Percentiles rank a stretch among this genome's conserved stretches.
These are phyloP conservation scores for Clitopilus hobsonii DNA, from an alignment of 768 basidiomycete genomes.

Conservation along the genomic window DNA sequence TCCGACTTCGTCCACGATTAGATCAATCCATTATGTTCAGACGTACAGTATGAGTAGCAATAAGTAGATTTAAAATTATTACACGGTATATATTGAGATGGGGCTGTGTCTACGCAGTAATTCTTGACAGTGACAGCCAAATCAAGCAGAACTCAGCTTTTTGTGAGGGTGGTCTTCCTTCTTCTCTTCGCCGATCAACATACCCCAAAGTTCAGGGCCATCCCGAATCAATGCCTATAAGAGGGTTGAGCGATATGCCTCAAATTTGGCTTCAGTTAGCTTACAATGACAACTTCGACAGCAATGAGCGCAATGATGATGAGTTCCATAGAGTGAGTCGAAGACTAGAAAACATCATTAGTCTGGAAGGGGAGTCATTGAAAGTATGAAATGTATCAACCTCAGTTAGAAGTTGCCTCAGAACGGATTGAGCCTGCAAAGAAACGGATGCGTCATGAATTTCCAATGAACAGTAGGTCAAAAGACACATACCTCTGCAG, in stretches of 20 bases:
- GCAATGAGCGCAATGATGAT: conserved; percentile 94
- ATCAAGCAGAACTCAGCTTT: not conserved
- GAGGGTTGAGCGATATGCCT: conserved; percentile 1
- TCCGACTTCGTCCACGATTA: too few relatives aligned
- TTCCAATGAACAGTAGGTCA: not conserved
- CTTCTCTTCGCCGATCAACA: conserved; percentile 32
- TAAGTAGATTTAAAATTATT: not conserved
- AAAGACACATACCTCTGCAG: conserved; percentile 70
- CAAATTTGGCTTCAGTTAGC: conserved; percentile 16
- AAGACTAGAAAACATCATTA: conserved; percentile 50
- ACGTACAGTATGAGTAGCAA: too few relatives aligned
- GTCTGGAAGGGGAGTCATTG: conserved; percentile 5
- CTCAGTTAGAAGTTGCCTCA: conserved; percentile 87
- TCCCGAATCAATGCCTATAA: conserved; percentile 69
- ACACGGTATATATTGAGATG: not conserved
- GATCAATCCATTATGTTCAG: too few relatives aligned
- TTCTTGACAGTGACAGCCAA: too few relatives aligned
- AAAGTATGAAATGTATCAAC: conserved; percentile 27
- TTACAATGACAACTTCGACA: conserved; percentile 88
- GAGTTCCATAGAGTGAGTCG: conserved; percentile 88
- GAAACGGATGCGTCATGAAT: conserved; percentile 2
- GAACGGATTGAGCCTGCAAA: conserved; percentile 72
- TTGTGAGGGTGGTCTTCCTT: conserved; percentile 11
- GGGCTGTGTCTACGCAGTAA: too few relatives aligned
- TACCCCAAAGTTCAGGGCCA: conserved; percentile 71